Evolutionary conservation across 768 basidiomycete species (phyloP), one percentile per base, ranked within the genome.

Genomic region (Amanita thiersii): DNA sequence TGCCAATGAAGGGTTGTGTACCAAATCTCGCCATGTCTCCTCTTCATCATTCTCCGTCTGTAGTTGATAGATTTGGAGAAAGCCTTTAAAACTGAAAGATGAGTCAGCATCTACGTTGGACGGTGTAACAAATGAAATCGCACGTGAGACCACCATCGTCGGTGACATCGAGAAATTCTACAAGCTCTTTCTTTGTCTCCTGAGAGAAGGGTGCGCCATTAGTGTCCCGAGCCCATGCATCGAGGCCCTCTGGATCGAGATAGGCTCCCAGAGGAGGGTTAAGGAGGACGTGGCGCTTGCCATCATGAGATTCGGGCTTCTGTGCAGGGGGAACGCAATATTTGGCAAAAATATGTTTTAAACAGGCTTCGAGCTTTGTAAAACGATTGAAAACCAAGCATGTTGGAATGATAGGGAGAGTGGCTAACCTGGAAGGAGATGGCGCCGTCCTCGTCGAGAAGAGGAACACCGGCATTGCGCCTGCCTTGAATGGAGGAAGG

Each of bases 21-120:
- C 83, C 48, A 88, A 60, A 65, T 88, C 86, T 59, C 73, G 68
- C 85, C 83, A 89, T 5, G 86, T 90, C 61, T 90, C 84, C 56
- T 79, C 79, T 50, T 86, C 83, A 48, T 88, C 86, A 47, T 77
- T 84, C 50, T 86, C 82, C 1, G 84, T 86, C 56, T 90, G 87
- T n/a, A 88, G 61, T 51, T 86, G 81, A 53, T 88, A 89, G 41
- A 89, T 75, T 55, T 88, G 84, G 55, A 86, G 54, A 54, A 90
- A 88, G 1, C 86, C 86, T 55, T 81, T 80, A 55, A 86, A 77
- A 12, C 86, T 88, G 38, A 38, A 30, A 20, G 33, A 10, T 36
- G 15, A 24, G 29, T 36, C 12, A 33, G 37, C 35, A 24, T 26
- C 29, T 28, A 32, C 24, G 33, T 44, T 20, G n/a, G 26, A 28